Conservation (phyloP, 805 yeast genomes). For the Starmerella etchellsii region DNA sequence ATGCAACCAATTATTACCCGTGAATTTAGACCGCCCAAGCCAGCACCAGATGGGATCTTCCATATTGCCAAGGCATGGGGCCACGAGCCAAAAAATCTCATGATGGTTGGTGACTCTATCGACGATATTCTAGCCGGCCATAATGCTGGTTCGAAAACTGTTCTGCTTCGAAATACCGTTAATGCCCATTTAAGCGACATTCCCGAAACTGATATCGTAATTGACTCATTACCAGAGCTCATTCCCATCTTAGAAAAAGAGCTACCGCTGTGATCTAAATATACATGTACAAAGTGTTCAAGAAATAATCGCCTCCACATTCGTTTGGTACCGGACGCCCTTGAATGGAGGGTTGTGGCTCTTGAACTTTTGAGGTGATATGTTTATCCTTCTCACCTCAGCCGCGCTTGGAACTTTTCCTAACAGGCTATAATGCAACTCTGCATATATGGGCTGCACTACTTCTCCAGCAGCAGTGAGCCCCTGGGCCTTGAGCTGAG, state of each 20-base stretch:
- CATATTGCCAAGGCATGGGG: slow-evolving; percentile 43
- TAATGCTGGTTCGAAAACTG: slow-evolving; percentile 48
- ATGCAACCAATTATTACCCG: slow-evolving; percentile 47
- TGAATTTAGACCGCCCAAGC: slow-evolving; percentile 55
- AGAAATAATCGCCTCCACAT: slow-evolving; percentile 37
- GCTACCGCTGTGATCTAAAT: neutral
- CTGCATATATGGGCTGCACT: slow-evolving; percentile 15
- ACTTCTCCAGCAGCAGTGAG: slow-evolving; percentile 16
- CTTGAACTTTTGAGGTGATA: slow-evolving; percentile 40
- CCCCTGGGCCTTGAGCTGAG: slow-evolving; percentile 49
- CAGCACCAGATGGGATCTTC: slow-evolving; percentile 48
- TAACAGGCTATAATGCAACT: slow-evolving; percentile 34
- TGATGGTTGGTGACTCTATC: slow-evolving; percentile 64
- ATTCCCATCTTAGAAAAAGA: slow-evolving; percentile 11
- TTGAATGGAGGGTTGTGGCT: slow-evolving; percentile 63
- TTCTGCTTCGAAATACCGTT: slow-evolving; percentile 40
- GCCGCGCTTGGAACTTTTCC: slow-evolving; percentile 54
- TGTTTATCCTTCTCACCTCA: slow-evolving; percentile 9
- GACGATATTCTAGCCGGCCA: slow-evolving; percentile 58
- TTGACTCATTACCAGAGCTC: slow-evolving; percentile 22
- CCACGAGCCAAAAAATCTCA: slow-evolving; percentile 33
- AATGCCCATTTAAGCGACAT: slow-evolving; percentile 35
- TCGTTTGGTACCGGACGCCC: slow-evolving; percentile 75
- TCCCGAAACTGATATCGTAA: slow-evolving; percentile 29
- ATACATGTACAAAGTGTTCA: neutral